Percentiles rank a stretch among this genome's conserved stretches.
Conservation (phyloP, 2,329 filamentous ascomycete species). For the Ceratocystis cacaofunesta region DNA sequence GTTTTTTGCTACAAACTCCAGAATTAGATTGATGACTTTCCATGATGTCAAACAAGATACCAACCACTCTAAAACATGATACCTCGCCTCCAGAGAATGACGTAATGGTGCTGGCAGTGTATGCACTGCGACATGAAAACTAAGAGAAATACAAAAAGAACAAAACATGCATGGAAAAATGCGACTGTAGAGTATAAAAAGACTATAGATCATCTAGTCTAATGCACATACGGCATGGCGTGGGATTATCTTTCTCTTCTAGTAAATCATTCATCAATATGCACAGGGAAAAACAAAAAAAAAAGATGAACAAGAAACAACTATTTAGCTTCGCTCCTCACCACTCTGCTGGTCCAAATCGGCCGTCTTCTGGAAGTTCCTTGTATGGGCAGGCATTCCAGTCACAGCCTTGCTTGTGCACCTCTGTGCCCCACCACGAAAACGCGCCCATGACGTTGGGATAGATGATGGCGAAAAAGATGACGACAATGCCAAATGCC, state of each 20-base stretch:
- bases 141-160: background rate
- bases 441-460: conserved; percentile 59
- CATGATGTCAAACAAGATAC: background rate
- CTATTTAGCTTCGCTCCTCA: conserved; percentile 20
- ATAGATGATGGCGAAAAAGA: conserved; percentile 80
- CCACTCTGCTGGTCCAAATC: conserved; percentile 52
- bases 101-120: background rate
- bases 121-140: background rate
- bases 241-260: background rate
- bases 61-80: background rate
- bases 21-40: background rate
- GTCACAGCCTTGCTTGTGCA: conserved; percentile 73
- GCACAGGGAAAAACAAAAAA: background rate
- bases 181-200: background rate
- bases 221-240: no score
- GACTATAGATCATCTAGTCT: background rate
- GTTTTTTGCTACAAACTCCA: background rate
- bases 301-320: background rate
- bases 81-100: background rate
- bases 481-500: conserved; percentile 66
- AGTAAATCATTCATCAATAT: background rate
- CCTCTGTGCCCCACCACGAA: conserved; percentile 78
- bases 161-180: background rate
- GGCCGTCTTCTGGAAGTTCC: conserved; percentile 44
- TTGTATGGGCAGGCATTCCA: conserved; percentile 67